phyloP scores from a whole-genome alignment of 1,284 basidiomycete species.

The Leccinum pseudoinsigne region DNA sequence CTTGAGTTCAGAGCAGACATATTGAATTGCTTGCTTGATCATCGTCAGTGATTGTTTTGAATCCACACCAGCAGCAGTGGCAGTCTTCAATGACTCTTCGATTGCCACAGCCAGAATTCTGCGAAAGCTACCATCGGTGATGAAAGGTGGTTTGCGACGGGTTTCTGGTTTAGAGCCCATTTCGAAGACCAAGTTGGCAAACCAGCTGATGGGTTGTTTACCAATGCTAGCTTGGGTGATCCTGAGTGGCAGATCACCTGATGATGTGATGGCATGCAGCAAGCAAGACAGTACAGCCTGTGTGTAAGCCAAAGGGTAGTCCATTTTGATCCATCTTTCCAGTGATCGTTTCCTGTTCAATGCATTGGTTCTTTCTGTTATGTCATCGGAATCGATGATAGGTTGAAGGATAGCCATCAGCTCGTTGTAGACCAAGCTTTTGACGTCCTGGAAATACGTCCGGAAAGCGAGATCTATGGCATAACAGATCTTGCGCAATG shows the following conservation, averaged over 20 bases:
- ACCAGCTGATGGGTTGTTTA: background rate
- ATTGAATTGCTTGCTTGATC: no score
- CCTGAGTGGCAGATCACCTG: background rate
- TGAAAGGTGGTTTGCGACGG: background rate
- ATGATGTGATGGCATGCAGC: background rate
- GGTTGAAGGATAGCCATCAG: background rate
- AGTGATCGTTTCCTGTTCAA: background rate
- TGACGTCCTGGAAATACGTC: background rate
- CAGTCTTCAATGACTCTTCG: background rate
- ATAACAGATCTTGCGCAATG: background rate
- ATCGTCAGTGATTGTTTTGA: no score
- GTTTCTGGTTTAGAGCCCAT: background rate
- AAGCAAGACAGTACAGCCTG: background rate
- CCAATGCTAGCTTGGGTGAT: background rate
- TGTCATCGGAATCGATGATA: background rate
- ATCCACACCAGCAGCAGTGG: background rate
- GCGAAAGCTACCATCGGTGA: background rate
- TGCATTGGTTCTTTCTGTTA: background rate
- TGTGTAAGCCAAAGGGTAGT: background rate
- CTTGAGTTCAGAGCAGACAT: background rate
- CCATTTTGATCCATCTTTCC: background rate
- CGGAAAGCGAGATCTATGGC: background rate
- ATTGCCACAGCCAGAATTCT: background rate
- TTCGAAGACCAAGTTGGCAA: background rate
- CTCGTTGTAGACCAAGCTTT: background rate